These are phyloP conservation scores for Hypholoma sublateritium DNA, from an alignment of 768 basidiomycete species.

Conservation along the genomic window DNA sequence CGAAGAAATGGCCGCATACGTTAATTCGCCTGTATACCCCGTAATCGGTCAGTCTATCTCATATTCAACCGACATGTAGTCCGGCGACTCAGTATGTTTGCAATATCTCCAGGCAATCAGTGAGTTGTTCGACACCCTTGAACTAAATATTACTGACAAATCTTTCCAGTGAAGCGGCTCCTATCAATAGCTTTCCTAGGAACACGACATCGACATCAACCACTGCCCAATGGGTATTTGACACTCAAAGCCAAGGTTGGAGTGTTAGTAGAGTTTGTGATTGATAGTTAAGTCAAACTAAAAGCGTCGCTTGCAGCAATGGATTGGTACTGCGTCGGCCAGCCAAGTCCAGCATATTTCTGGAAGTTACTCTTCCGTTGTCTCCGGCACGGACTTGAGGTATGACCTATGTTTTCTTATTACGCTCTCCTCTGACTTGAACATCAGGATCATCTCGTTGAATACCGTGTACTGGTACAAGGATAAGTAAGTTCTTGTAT, in stretches of 20 bases:
- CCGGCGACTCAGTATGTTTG: not conserved
- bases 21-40: conserved; percentile 45
- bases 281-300: not conserved
- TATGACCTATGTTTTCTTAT: conserved; percentile 17
- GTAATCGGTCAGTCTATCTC: conserved; percentile 37
- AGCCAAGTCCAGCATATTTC: conserved; percentile 44
- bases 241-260: conserved; percentile 51
- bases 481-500: conserved; percentile 40
- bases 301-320: conserved; percentile 30
- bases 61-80: not conserved
- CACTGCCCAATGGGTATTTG: conserved; percentile 57
- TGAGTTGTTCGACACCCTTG: conserved; percentile 19
- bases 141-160: not conserved
- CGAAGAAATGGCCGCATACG: conserved; percentile 38
- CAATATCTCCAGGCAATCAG: conserved; percentile 47
- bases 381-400: conserved; percentile 50
- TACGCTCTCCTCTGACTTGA: not conserved
- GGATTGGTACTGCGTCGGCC: conserved; percentile 45
- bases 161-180: conserved; percentile 49
- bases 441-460: conserved; percentile 53
- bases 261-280: conserved; percentile 27
- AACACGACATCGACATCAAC: conserved; percentile 31
- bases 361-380: conserved; percentile 53
- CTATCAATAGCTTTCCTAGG: conserved; percentile 59
- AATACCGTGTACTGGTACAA: conserved; percentile 67